phyloP scores from a whole-genome alignment of 2,329 filamentous ascomycete species.

The Curvularia verruculosa region DNA sequence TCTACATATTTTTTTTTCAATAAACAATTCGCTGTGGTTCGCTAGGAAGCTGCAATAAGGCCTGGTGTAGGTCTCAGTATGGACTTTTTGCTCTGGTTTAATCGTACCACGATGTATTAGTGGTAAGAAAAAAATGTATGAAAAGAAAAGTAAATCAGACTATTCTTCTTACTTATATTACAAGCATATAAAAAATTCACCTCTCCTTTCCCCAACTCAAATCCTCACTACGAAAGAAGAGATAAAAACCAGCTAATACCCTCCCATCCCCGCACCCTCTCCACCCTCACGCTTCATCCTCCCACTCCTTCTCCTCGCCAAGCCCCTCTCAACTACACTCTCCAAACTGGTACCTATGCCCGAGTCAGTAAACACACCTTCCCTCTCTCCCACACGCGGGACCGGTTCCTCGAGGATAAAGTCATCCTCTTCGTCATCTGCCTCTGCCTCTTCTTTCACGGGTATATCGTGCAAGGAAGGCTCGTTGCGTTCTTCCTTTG shows the following conservation, averaged over 20 bases:
- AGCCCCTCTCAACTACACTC: conserved; percentile 24
- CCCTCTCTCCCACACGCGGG: conserved; percentile 13
- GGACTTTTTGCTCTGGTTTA: background rate
- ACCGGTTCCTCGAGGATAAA: conserved; percentile 49
- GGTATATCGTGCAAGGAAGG: conserved; percentile 31
- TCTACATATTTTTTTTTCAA: too few species aligned
- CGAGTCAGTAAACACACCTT: conserved; percentile 45
- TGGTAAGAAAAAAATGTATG: background rate
- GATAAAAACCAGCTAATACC: background rate
- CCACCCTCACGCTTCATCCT: background rate
- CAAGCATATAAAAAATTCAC: background rate
- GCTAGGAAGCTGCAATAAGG: too few species aligned
- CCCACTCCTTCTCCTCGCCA: conserved; percentile 22
- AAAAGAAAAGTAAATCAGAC: background rate
- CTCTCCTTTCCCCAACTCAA: background rate
- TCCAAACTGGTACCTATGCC: conserved; percentile 59
- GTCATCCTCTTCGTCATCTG: conserved; percentile 54
- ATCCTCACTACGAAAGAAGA: background rate
- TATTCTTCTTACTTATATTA: background rate
- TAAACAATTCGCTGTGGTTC: too few species aligned
- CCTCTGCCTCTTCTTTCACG: conserved; percentile 43
- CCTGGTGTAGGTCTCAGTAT: too few species aligned
- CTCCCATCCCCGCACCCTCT: background rate
- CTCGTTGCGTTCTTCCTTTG: conserved; percentile 29
- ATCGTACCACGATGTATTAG: background rate